Evolutionary conservation across 768 basidiomycete genomes (phyloP).

Genomic region (Leucosporidium yakuticum): DNA sequence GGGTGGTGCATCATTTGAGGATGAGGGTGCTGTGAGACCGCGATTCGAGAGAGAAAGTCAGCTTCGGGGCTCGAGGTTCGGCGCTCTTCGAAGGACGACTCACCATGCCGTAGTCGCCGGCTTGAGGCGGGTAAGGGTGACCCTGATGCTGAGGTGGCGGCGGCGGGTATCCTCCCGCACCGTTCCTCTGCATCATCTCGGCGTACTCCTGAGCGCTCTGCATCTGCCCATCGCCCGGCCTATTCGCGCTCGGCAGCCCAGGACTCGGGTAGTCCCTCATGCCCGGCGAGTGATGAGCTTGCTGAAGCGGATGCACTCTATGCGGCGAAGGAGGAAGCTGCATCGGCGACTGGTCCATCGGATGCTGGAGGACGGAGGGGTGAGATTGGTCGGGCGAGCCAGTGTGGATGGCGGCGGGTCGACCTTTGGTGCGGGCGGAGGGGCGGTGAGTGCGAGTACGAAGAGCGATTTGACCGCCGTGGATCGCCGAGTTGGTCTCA

Average conservation of each 20-base stretch:
- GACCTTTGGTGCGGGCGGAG: not conserved
- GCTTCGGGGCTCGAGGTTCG: not conserved
- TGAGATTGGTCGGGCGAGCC: not conserved
- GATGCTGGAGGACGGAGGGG: not conserved
- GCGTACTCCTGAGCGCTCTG: slow-evolving; percentile 17
- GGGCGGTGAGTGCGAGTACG: slow-evolving; percentile 30
- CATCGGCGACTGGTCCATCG: not conserved
- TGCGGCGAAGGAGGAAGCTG: slow-evolving; percentile 2
- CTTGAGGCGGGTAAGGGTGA: slow-evolving; percentile 9
- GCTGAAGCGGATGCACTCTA: not conserved
- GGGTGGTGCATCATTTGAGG: slow-evolving; percentile 2
- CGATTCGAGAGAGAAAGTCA: not conserved
- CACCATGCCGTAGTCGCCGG: slow-evolving; percentile 17
- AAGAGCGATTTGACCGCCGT: slow-evolving; percentile 34
- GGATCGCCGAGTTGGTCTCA: slow-evolving; percentile 30
- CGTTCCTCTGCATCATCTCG: slow-evolving; percentile 25
- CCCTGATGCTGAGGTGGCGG: slow-evolving; percentile 3
- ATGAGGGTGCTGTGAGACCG: not conserved
- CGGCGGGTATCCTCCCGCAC: not conserved
- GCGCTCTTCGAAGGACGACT: not conserved
- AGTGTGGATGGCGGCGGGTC: slow-evolving; percentile 22
- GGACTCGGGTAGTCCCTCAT: not conserved
- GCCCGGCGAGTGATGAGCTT: not conserved
- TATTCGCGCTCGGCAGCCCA: not conserved
- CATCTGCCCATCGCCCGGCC: slow-evolving; percentile 1